phyloP scores from a whole-genome alignment of 176 grass and related monocot species.

The Luzula sylvatica region DNA sequence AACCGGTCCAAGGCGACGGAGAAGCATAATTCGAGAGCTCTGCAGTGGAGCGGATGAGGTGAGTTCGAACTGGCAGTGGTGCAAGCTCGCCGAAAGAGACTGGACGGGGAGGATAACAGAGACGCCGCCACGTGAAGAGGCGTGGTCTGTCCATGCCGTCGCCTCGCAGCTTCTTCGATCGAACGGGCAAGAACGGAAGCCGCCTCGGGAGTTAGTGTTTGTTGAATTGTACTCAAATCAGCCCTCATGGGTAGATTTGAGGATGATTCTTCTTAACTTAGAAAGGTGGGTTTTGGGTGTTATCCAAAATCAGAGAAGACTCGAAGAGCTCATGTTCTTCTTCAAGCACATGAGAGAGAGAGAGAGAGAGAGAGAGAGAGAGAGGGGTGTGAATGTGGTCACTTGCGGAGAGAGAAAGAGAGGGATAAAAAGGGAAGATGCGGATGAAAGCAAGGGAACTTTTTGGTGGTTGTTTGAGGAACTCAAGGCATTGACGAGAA shows the following conservation, averaged over 20 bases:
- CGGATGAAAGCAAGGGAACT: slow-evolving; percentile 23
- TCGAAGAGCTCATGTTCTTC: not conserved
- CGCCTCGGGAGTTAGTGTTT: slow-evolving; percentile 77
- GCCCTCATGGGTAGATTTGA: slow-evolving; percentile 46
- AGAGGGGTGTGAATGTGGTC: slow-evolving; percentile 1
- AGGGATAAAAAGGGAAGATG: slow-evolving; percentile 3
- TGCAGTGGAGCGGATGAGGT: slow-evolving; percentile 60
- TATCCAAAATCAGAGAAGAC: slow-evolving; percentile 1
- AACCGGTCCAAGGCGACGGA: slow-evolving; percentile 78
- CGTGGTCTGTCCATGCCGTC: slow-evolving; percentile 62
- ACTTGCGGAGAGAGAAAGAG: not conserved
- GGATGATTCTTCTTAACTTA: slow-evolving; percentile 1
- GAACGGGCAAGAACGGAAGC: slow-evolving; percentile 57
- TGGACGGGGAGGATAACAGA: slow-evolving; percentile 47
- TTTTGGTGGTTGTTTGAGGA: slow-evolving; percentile 25
- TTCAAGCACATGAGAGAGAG: slow-evolving; percentile 22
- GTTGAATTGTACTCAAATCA: slow-evolving; percentile 87
- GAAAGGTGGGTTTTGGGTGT: not conserved
- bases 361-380: slow-evolving; percentile 20
- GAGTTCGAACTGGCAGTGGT: slow-evolving; percentile 20
- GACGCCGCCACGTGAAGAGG: slow-evolving; percentile 79
- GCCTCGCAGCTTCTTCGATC: slow-evolving; percentile 53
- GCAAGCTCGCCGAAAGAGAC: slow-evolving; percentile 59
- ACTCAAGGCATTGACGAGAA: not conserved
- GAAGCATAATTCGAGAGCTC: slow-evolving; percentile 85